phyloP scores from a whole-genome alignment of 768 basidiomycete genomes.

The Rubroboletus satanas region DNA sequence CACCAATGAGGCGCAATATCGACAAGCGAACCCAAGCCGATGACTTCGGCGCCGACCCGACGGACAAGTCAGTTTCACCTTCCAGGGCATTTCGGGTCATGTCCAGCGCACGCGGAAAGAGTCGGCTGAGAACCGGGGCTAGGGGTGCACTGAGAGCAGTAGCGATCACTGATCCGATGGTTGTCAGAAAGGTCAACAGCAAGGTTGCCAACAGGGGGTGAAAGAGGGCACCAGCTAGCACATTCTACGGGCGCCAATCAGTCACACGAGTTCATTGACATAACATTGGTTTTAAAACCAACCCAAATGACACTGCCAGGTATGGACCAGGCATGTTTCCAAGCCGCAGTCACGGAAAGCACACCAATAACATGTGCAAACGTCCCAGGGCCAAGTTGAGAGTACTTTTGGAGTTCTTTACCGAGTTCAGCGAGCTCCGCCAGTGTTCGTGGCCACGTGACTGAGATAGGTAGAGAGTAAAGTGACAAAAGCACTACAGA shows the following conservation, averaged over 20 bases:
- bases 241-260: constrained; percentile 56
- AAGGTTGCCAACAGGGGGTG: constrained; percentile 78
- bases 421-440: constrained; percentile 74
- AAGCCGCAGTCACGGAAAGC: constrained; percentile 78
- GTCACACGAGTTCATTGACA: constrained; percentile 8
- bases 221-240: constrained; percentile 83
- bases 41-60: constrained; percentile 34
- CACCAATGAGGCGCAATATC: constrained; percentile 83
- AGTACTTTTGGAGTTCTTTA: constrained; percentile 71
- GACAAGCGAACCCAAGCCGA: constrained; percentile 81
- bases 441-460: constrained; percentile 72
- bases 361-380: constrained; percentile 78
- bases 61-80: constrained; percentile 50
- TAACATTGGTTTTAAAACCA: constrained; percentile 24
- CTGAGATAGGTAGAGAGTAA: constrained; percentile 62
- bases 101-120: constrained; percentile 82
- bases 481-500: constrained; percentile 42
- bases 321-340: constrained; percentile 98
- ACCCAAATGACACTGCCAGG: constrained; percentile 94
- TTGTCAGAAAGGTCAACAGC: constrained; percentile 80
- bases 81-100: constrained; percentile 81
- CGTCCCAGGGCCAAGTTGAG: constrained; percentile 61
- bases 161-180: constrained; percentile 78
- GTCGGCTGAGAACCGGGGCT: constrained; percentile 72
- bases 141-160: constrained; percentile 79